These are phyloP conservation scores for Neoboletus magnificus DNA, from an alignment of 768 basidiomycete species.

Conservation along the genomic window DNA sequence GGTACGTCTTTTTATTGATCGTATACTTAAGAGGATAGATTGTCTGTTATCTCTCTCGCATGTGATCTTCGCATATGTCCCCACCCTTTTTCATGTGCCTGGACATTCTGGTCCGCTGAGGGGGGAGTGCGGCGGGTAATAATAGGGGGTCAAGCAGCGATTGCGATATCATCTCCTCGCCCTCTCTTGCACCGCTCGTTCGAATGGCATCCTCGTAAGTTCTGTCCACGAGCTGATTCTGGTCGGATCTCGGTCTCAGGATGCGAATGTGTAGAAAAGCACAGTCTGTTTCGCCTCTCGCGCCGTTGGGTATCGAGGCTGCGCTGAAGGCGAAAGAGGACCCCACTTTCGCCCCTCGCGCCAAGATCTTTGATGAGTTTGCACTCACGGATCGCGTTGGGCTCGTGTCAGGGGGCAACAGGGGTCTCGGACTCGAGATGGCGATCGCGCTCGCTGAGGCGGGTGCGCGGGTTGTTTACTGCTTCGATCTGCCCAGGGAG, in stretches of 20 bases:
- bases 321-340: slow-evolving; percentile 46
- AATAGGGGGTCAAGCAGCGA: background rate
- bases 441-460: slow-evolving; percentile 70
- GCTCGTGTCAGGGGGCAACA: slow-evolving; percentile 61
- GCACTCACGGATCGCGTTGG: slow-evolving; percentile 54
- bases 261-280: slow-evolving; percentile 9
- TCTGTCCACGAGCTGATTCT: background rate
- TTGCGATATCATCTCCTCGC: background rate
- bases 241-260: background rate
- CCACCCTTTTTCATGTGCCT: background rate
- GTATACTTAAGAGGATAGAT: background rate
- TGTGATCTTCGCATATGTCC: background rate
- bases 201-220: slow-evolving; percentile 16
- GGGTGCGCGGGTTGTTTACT: slow-evolving; percentile 67
- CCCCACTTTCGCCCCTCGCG: slow-evolving; percentile 31
- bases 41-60: background rate
- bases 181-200: background rate
- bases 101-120: background rate
- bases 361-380: slow-evolving; percentile 61
- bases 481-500: slow-evolving; percentile 55
- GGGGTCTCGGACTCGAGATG: slow-evolving; percentile 83
- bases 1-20: too few relatives aligned
- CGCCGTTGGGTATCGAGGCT: slow-evolving; percentile 60
- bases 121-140: background rate
- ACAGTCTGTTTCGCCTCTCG: slow-evolving; percentile 52